phyloP scores from a whole-genome alignment of 1,139 yeast genomes.

The Hansenula anomala region DNA sequence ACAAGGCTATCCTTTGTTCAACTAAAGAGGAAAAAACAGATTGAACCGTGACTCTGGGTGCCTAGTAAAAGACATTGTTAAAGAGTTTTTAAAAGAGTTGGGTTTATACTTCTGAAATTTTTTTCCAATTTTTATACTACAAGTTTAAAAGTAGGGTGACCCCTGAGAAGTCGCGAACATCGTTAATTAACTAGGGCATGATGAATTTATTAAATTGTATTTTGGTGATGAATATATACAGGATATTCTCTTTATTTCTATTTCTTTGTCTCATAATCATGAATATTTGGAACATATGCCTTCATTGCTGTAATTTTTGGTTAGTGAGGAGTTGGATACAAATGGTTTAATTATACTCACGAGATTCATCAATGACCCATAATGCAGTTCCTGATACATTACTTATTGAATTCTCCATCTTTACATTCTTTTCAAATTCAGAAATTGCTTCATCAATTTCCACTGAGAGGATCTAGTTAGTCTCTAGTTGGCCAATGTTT shows the following conservation, averaged over 20 bases:
- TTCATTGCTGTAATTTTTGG: constrained; percentile 35
- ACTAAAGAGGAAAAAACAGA: constrained; percentile 24
- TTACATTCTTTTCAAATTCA: constrained; percentile 52
- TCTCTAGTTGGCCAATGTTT: too few species aligned
- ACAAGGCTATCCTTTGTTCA: constrained; percentile 28
- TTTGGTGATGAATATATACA: neutral
- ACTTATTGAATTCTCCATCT: constrained; percentile 48
- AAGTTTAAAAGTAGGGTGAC: too few species aligned
- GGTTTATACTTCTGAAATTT: neutral
- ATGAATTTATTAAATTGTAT: neutral
- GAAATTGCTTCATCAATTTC: constrained; percentile 45
- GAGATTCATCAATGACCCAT: constrained; percentile 51
- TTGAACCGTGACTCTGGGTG: constrained; percentile 89
- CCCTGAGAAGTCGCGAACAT: neutral
- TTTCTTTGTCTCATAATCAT: constrained; percentile 48
- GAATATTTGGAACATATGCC: constrained; percentile 48
- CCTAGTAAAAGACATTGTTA: constrained; percentile 73
- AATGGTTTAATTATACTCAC: constrained; percentile 27
- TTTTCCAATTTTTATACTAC: constrained; percentile 5
- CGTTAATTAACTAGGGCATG: neutral
- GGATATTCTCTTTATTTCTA: constrained; percentile 1
- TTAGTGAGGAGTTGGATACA: neutral
- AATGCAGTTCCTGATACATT: constrained; percentile 51
- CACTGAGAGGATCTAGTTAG: constrained; percentile 9
- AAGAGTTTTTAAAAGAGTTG: constrained; percentile 28